These are phyloP conservation scores for Aspergillus oerlinghausenensis DNA, from an alignment of 2,329 filamentous ascomycete genomes.

Conservation along the genomic window DNA sequence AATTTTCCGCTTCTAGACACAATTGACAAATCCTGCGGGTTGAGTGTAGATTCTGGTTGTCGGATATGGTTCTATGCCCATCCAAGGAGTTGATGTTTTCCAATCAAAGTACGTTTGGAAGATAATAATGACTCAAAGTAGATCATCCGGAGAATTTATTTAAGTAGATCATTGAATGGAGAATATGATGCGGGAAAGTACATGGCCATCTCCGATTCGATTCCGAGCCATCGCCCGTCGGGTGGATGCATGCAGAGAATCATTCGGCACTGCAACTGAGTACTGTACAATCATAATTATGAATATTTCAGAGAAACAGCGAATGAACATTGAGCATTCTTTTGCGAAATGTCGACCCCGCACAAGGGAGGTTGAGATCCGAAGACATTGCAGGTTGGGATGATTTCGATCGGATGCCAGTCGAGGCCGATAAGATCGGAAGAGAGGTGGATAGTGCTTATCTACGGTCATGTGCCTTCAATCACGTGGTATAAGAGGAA, in stretches of 20 bases:
- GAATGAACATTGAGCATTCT: neutral
- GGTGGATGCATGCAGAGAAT: slow-evolving; percentile 5
- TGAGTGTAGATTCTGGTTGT: neutral
- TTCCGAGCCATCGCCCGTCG: slow-evolving; percentile 14
- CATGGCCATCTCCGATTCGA: slow-evolving; percentile 4
- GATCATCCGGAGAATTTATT: neutral
- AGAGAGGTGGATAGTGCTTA: slow-evolving; percentile 1
- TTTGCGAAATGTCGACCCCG: slow-evolving; percentile 3
- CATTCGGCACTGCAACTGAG: neutral
- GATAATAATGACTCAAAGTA: neutral
- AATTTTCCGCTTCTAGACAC: neutral
- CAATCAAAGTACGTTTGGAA: neutral
- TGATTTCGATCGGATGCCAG: slow-evolving; percentile 11
- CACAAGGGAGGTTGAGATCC: slow-evolving; percentile 1
- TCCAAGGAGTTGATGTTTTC: neutral
- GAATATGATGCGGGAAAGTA: neutral
- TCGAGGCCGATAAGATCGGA: slow-evolving; percentile 16
- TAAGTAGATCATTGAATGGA: neutral
- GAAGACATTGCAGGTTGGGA: slow-evolving; percentile 4
- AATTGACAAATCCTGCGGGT: neutral
- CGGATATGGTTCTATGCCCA: neutral
- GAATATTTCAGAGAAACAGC: neutral
- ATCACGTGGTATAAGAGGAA: neutral
- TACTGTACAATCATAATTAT: neutral
- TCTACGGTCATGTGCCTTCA: neutral